These are phyloP conservation scores for Pichia nanzhaoensis DNA, from an alignment of 805 yeast species.

Conservation along the genomic window DNA sequence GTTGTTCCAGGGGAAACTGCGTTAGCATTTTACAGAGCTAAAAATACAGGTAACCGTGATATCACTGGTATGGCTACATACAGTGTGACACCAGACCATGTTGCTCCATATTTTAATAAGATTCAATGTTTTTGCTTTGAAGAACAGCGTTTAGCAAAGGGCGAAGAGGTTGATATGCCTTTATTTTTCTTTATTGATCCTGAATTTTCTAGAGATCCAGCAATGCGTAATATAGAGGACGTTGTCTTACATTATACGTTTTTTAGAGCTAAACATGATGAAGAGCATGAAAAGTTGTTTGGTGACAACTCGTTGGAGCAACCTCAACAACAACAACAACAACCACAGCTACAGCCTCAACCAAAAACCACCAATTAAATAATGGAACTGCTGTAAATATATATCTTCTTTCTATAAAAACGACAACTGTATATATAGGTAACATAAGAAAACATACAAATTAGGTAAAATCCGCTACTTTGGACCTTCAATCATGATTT, in stretches of 20 bases:
- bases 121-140: conserved; percentile 98
- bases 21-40: conserved; percentile 88
- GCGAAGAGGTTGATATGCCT: conserved; percentile 99
- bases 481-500: conserved; percentile 81
- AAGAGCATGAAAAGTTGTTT: conserved; percentile 22
- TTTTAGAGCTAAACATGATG: conserved; percentile 51
- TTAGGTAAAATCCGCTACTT: background rate
- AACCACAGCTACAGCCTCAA: background rate
- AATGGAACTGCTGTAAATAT: background rate
- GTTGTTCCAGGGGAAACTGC: conserved; percentile 98
- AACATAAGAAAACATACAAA: background rate
- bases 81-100: conserved; percentile 92
- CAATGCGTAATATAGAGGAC: conserved; percentile 85
- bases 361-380: background rate
- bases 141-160: conserved; percentile 88
- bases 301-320: too few species aligned
- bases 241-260: conserved; percentile 89
- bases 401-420: too few species aligned
- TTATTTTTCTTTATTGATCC: conserved; percentile 96
- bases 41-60: conserved; percentile 77
- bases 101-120: conserved; percentile 93
- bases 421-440: conserved; percentile 1
- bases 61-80: conserved; percentile 98
- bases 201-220: conserved; percentile 87
- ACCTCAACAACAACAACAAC: background rate